Conservation (phyloP, 768 basidiomycete species). For the Amyloporia xantha region DNA sequence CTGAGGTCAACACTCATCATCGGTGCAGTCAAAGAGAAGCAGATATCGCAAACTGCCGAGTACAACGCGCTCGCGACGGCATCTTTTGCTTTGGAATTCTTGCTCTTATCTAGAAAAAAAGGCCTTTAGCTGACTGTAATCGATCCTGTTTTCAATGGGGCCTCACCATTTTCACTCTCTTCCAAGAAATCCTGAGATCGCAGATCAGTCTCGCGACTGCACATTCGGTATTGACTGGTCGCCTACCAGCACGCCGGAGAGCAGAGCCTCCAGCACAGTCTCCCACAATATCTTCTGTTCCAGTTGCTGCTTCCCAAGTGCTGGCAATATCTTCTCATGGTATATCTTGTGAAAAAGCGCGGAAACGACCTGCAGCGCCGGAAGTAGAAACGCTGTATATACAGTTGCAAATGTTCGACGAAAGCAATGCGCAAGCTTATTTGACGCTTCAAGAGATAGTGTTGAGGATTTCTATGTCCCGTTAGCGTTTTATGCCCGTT, state of each 20-base stretch:
- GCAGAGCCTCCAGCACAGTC: conserved; percentile 34
- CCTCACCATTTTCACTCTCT: conserved; percentile 22
- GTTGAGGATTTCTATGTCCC: conserved; percentile 32
- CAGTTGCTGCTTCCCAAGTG: conserved; percentile 14
- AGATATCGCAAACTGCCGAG: conserved; percentile 31
- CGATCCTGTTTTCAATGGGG: too few relatives aligned
- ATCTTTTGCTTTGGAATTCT: conserved; percentile 15
- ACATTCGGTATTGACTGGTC: background rate
- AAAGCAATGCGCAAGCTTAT: conserved; percentile 34
- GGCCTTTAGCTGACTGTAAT: background rate
- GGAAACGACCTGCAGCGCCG: conserved; percentile 35
- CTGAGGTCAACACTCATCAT: conserved; percentile 25
- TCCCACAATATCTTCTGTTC: conserved; percentile 36
- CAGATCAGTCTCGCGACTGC: too few relatives aligned
- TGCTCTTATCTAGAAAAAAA: background rate
- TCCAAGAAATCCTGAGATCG: conserved; percentile 28
- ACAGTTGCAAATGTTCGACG: conserved; percentile 38
- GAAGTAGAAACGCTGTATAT: conserved; percentile 32
- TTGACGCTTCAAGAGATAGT: conserved; percentile 30
- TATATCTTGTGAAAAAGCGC: conserved; percentile 35
- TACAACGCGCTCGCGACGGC: conserved; percentile 24
- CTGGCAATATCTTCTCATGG: conserved; percentile 30
- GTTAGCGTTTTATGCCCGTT: background rate
- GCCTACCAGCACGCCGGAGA: conserved; percentile 48
- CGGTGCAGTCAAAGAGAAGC: conserved; percentile 24